These are phyloP conservation scores for Tolypocladium inflatum DNA, from an alignment of 2,329 filamentous ascomycete species.

Conservation along the genomic window DNA sequence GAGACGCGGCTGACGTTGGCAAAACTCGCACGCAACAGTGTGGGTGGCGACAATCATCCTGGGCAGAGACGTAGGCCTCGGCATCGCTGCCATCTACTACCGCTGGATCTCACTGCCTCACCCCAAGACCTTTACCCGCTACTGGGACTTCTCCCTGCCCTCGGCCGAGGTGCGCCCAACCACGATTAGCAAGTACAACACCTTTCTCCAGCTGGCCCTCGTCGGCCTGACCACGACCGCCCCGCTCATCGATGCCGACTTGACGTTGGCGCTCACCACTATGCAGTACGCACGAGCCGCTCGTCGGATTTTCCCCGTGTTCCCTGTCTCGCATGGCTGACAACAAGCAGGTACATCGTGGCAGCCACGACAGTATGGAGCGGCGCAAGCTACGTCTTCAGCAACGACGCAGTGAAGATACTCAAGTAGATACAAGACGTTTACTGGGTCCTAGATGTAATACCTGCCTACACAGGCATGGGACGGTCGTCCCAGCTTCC, in stretches of 20 bases:
- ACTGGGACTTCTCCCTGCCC: slow-evolving; percentile 95
- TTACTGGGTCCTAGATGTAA: background rate
- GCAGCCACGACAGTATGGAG: slow-evolving; percentile 89
- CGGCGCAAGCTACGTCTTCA: slow-evolving; percentile 83
- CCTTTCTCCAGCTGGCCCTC: slow-evolving; percentile 78
- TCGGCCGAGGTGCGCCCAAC: slow-evolving; percentile 78
- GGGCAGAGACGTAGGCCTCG: slow-evolving; percentile 76
- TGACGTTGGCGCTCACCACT: slow-evolving; percentile 44
- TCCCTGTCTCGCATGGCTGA: background rate
- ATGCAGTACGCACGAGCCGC: slow-evolving; percentile 48
- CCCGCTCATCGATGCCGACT: slow-evolving; percentile 58
- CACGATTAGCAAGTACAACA: slow-evolving; percentile 85
- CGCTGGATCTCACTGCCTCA: slow-evolving; percentile 89
- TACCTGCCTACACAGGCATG: background rate
- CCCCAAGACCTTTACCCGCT: slow-evolving; percentile 83
- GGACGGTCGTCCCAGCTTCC: background rate
- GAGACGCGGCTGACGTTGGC: background rate
- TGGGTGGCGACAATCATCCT: slow-evolving; percentile 89
- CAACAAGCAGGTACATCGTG: slow-evolving; percentile 59
- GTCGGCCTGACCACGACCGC: slow-evolving; percentile 77
- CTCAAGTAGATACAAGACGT: slow-evolving; percentile 29
- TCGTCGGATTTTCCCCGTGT: background rate
- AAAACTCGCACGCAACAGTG: slow-evolving; percentile 32
- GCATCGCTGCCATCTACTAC: slow-evolving; percentile 84
- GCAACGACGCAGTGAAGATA: slow-evolving; percentile 87